A percentile compares a stretch with the other conserved stretches of the same genome.
Conservation (phyloP, 345 rosid genomes). For the Eucalyptus cladocalyx region DNA sequence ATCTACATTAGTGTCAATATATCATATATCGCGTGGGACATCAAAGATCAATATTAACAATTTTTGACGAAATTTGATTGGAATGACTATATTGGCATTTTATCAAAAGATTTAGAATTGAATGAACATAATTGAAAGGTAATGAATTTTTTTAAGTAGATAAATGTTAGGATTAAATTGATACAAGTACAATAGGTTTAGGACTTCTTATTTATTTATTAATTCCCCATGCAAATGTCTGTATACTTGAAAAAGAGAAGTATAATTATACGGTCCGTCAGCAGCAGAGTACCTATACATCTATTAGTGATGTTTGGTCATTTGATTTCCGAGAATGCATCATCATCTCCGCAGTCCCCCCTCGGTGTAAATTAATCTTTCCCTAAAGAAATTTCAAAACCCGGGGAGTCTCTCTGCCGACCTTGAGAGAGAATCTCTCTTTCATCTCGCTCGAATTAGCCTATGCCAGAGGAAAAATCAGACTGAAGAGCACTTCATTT, state of each 20-base stretch:
- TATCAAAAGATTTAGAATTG: too few relatives aligned
- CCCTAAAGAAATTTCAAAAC: neutral
- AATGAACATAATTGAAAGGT: too few relatives aligned
- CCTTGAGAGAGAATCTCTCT: neutral
- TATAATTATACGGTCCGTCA: neutral
- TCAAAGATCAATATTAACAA: accelerated
- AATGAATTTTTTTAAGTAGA: too few relatives aligned
- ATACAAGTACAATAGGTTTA: neutral
- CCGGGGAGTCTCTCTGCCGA: neutral
- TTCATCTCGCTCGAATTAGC: neutral
- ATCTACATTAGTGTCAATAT: accelerated
- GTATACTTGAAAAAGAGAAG: neutral
- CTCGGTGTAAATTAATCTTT: neutral
- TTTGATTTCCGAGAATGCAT: neutral
- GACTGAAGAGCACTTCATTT: neutral
- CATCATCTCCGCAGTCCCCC: neutral
- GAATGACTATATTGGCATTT: too few relatives aligned
- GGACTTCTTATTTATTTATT: too few relatives aligned
- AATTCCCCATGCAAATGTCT: neutral
- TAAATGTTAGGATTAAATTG: too few relatives aligned
- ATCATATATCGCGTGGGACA: accelerated
- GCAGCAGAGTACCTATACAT: neutral
- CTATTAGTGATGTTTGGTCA: neutral
- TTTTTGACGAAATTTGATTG: neutral
- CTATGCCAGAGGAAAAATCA: neutral